Evolutionary conservation across 345 rosid genomes (phyloP).

Genomic region (Durio zibethinus): DNA sequence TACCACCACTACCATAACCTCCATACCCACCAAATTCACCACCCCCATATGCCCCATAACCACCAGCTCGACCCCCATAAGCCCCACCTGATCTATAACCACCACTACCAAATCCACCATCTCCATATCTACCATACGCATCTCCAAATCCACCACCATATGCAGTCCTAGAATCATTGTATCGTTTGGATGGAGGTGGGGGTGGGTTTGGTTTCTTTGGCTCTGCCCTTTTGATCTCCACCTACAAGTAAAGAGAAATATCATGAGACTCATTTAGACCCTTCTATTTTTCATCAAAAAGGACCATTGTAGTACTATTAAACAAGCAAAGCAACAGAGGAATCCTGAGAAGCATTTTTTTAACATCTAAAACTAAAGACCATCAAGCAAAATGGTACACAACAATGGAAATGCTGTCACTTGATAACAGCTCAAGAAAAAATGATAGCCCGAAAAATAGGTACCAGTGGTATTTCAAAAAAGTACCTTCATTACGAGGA

Average conservation of each 20-base stretch:
- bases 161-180: constrained; percentile 53
- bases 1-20: constrained; percentile 50
- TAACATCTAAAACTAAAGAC: not conserved
- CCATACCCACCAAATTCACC: constrained; percentile 71
- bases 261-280: not conserved
- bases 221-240: constrained; percentile 97
- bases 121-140: constrained; percentile 58
- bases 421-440: not conserved
- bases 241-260: constrained; percentile 43
- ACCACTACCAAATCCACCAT: constrained; percentile 49
- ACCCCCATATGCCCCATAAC: constrained; percentile 63
- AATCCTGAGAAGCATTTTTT: not conserved
- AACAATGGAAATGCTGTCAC: not conserved
- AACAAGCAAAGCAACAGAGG: not conserved
- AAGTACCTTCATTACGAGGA: not conserved
- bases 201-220: constrained; percentile 89
- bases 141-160: constrained; percentile 55
- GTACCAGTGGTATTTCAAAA: not conserved
- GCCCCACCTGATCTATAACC: constrained; percentile 60
- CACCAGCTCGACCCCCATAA: constrained; percentile 55
- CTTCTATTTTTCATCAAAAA: not conserved
- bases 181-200: constrained; percentile 54
- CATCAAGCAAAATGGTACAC: not conserved
- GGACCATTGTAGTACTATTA: not conserved
- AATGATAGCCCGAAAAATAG: not conserved